Base-by-base conservation (phyloP, 1,139 yeast genomes). In the Geotrichum cucujoidarum region DNA sequence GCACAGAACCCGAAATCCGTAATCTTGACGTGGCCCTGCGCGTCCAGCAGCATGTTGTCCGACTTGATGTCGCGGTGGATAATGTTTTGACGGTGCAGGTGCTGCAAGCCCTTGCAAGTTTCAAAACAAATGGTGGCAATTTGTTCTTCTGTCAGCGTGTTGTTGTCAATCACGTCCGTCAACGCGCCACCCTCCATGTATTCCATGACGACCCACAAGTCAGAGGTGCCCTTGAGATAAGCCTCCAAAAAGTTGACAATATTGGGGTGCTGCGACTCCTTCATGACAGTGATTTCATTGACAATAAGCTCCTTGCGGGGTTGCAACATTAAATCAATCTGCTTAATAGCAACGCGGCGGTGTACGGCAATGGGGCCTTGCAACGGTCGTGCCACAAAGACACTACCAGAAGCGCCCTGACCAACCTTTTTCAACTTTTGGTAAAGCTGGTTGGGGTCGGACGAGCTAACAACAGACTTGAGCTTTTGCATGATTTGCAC, bases 1-100 rank as follows among this genome's bases (percentile, higher is more conserved):
- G 98, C 98, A 70, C 98, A 92, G 72, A 92, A 92, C 0, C 98
- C 98, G 68, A 92, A 92, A 71, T 92, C 98, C 2, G 98, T 92
- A 53, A 92, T 88, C 70, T 92, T 92, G 47, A 92, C 97, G 57
- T 89, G 81, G 27, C 97, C 98, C 47, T 72, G 75, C 8, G 89
- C 78, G 65, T 89, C 95, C 49, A 92, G 73, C 57, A 92, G 74
- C 55, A 92, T 95, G 65, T 92, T 92, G 65, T 92, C 98, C 4
- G 95, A 83, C 68, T 92, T 92, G 65, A 92, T 92, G 68, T 92
- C 98, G 59, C 98, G 78, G 68, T 92, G 98, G 59, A 92, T 92
- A 54, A 92, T 89, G 62, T 88, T 89, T 66, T 88, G 89, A 56
- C 80, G 80, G 65, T 92, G 98, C 63, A 92, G 73, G 67, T 87